phyloP scores from a whole-genome alignment of 192 early-diverging fungal species.

The Entomortierella parvispora region DNA sequence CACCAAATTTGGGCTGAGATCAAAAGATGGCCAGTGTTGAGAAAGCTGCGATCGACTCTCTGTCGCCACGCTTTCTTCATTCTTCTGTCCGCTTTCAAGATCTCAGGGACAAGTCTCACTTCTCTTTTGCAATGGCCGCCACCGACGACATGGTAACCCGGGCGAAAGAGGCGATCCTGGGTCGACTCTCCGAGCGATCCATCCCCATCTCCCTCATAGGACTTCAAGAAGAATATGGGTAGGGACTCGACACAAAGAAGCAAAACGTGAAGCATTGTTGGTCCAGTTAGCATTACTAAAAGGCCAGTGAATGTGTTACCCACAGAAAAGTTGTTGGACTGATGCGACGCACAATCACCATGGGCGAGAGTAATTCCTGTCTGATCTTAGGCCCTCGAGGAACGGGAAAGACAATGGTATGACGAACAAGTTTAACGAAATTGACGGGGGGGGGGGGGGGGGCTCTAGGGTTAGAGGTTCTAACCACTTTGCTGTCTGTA shows the following conservation, averaged over 20 bases:
- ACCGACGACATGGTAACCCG: constrained; percentile 9
- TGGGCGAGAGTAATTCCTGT: constrained; percentile 88
- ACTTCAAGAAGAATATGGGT: constrained; percentile 61
- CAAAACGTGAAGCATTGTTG: neutral
- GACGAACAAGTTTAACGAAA: too few species aligned
- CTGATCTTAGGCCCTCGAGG: constrained; percentile 85
- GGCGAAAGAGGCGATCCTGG: constrained; percentile 36
- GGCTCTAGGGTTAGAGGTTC: neutral
- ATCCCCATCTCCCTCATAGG: constrained; percentile 53
- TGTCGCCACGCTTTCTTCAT: too few species aligned
- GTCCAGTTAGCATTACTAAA: neutral
- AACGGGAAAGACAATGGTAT: constrained; percentile 51
- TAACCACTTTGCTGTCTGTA: neutral
- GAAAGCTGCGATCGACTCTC: too few species aligned
- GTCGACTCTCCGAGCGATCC: constrained; percentile 44
- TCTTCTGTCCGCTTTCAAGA: too few species aligned
- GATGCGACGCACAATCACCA: constrained; percentile 66
- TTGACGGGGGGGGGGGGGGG: too few species aligned
- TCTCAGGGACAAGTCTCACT: too few species aligned
- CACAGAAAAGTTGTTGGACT: constrained; percentile 64
- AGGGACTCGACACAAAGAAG: constrained; percentile 4
- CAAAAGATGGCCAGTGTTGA: too few species aligned
- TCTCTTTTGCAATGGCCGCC: neutral
- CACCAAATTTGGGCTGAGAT: too few species aligned
- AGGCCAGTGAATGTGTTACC: neutral